These are phyloP conservation scores for Phytophthora meadii DNA, from an alignment of 352 stramenopile species.

Conservation along the genomic window DNA sequence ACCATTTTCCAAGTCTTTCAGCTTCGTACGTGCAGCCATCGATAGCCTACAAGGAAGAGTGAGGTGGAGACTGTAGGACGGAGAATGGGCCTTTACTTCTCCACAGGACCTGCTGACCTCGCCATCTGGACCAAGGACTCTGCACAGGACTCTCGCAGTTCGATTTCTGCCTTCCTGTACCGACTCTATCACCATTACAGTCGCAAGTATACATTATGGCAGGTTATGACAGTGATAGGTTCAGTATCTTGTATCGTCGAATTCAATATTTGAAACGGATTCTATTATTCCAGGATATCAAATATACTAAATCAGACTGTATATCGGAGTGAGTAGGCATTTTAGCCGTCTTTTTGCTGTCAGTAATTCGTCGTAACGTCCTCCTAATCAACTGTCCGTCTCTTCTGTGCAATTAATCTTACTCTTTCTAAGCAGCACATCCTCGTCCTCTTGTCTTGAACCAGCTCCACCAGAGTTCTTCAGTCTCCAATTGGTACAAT, in stretches of 20 bases:
- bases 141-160: background rate
- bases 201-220: too few species aligned
- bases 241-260: too few species aligned
- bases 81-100: slow-evolving; percentile 1
- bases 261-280: too few species aligned
- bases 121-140: background rate
- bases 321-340: slow-evolving; percentile 1
- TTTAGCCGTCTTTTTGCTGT: too few species aligned
- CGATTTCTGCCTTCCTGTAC: slow-evolving; percentile 1
- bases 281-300: too few species aligned
- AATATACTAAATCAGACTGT: slow-evolving; percentile 9
- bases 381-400: background rate
- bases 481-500: slow-evolving; percentile 11
- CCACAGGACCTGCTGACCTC: too few species aligned
- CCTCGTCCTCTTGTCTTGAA: background rate
- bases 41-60: background rate
- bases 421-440: background rate
- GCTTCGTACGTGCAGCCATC: slow-evolving; percentile 1
- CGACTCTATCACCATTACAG: too few species aligned
- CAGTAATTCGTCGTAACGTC: slow-evolving; percentile 3
- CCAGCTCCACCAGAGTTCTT: background rate
- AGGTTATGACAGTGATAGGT: too few species aligned
- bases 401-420: background rate
- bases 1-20: slow-evolving; percentile 23
- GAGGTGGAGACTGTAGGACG: slow-evolving; percentile 3